phyloP scores from a whole-genome alignment of 441 rosid species.

The Omphalea diandra region DNA sequence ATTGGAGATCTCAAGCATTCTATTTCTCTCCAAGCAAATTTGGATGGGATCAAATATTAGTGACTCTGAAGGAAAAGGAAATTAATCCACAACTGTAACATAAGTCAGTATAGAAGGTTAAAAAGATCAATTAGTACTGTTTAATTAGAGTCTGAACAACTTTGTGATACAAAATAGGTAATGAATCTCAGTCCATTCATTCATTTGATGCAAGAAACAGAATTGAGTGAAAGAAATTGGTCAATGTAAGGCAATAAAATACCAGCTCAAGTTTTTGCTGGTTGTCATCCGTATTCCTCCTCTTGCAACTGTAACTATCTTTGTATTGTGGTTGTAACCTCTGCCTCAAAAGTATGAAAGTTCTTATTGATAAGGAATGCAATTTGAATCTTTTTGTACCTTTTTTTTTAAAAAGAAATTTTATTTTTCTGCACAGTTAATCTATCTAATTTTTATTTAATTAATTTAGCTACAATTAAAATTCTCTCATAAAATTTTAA shows the following conservation, averaged over 20 bases:
- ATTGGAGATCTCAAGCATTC: conserved; percentile 87
- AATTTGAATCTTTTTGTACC: conserved; percentile 11
- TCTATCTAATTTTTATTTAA: too few species aligned
- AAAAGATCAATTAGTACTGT: neutral
- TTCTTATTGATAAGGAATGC: neutral
- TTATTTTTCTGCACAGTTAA: too few species aligned
- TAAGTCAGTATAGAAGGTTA: neutral
- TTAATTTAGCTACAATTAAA: too few species aligned
- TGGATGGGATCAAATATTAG: conserved; percentile 33
- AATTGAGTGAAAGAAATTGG: conserved; percentile 10
- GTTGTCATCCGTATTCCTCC: neutral
- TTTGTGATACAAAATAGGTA: neutral
- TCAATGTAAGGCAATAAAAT: conserved; percentile 5
- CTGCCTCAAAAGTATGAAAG: neutral
- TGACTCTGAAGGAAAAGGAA: neutral
- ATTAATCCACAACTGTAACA: conserved; percentile 2
- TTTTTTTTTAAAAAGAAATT: too few species aligned
- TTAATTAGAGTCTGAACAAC: neutral
- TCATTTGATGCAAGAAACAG: conserved; percentile 1
- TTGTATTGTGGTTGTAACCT: neutral
- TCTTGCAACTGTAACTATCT: conserved; percentile 3
- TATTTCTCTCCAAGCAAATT: conserved; percentile 50
- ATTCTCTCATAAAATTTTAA: too few species aligned
- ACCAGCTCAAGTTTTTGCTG: neutral
- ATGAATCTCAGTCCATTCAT: neutral